Evolutionary conservation across 192 early-diverging fungal species (phyloP), one percentile per base, ranked within the genome.

Genomic region (Coemansia aciculifera): DNA sequence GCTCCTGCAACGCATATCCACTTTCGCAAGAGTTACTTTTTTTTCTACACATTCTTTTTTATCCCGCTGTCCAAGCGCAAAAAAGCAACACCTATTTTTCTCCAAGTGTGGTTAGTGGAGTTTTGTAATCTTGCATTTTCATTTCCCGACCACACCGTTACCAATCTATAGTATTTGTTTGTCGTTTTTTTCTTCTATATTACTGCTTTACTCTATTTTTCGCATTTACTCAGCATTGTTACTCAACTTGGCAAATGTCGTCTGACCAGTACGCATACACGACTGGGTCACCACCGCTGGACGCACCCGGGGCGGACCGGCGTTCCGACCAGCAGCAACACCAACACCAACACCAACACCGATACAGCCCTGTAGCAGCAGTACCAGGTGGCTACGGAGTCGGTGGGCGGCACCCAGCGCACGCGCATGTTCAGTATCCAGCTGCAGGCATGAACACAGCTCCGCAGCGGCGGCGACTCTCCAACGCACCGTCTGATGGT

Each of bases 401-500:
- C 36, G 62, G 61, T 61, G 49, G 46, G 60, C 27, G 38, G 21
- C 71, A 63, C 4, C 51, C 31, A 19, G 43, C 63, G 36, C 63
- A 66, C 19, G 57, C 63, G 57, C 63, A 66, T 32, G 65, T 59
- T 24, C 71, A 69, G 37, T 68, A 63, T 27, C 63, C 39, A 19
- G 69, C 62, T 2, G 62, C 38, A 23, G 43, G 51, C 34, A 36
- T 34, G 49, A 62, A 44, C 60, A 70, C 24, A 17, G 32, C 48
- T 15, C 62, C 62, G 39, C 77, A 59, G 32, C 67, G 67, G 59
- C 67, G 77, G 65, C 72, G 77, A 32, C 63, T 74, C 59, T 79
- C 77, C 23, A 79, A 74, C 43, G 73, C 77, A 11, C 72, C 56
- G 9, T 79, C 77, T 9, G 77, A 79, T 54, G 51, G 51, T 44